Evolutionary conservation across 192 early-diverging fungal species (phyloP).

Genomic region (Oehlia diaphana): DNA sequence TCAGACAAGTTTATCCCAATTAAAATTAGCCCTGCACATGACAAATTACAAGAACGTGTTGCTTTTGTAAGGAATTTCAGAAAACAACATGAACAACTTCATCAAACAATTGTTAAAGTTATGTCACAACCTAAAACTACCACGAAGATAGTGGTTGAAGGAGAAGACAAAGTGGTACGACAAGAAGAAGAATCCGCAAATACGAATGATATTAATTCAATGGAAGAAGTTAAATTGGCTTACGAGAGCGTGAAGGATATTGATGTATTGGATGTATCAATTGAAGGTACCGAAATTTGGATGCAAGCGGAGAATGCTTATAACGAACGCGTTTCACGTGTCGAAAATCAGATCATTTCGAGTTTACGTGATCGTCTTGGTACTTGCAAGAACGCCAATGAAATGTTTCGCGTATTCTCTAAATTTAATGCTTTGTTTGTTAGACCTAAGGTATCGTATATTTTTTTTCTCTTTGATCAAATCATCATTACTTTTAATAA

Average conservation of each 20-base stretch:
- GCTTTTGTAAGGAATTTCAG: constrained; percentile 89
- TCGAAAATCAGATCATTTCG: constrained; percentile 98
- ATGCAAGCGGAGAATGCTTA: constrained; percentile 85
- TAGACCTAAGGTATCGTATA: constrained; percentile 75
- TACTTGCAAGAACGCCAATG: constrained; percentile 93
- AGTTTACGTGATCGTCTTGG: constrained; percentile 89
- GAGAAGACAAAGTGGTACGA: constrained; percentile 35
- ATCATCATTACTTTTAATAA: neutral
- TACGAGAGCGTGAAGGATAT: constrained; percentile 92
- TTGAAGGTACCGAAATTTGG: constrained; percentile 94
- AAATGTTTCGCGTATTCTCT: constrained; percentile 99
- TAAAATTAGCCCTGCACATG: constrained; percentile 91
- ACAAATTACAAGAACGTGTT: constrained; percentile 91
- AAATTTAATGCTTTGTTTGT: constrained; percentile 99
- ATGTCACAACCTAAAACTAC: constrained; percentile 67
- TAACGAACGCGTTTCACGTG: constrained; percentile 91
- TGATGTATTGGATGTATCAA: constrained; percentile 91
- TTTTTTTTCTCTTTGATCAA: neutral
- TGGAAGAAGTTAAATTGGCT: constrained; percentile 86
- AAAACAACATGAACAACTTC: constrained; percentile 97
- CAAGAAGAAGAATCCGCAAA: constrained; percentile 54
- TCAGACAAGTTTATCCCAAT: constrained; percentile 93
- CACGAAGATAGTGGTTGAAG: constrained; percentile 38
- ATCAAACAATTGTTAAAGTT: constrained; percentile 92
- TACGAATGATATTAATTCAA: constrained; percentile 70